phyloP scores from a whole-genome alignment of 2,329 filamentous ascomycete species.

The Botryotinia calthae region DNA sequence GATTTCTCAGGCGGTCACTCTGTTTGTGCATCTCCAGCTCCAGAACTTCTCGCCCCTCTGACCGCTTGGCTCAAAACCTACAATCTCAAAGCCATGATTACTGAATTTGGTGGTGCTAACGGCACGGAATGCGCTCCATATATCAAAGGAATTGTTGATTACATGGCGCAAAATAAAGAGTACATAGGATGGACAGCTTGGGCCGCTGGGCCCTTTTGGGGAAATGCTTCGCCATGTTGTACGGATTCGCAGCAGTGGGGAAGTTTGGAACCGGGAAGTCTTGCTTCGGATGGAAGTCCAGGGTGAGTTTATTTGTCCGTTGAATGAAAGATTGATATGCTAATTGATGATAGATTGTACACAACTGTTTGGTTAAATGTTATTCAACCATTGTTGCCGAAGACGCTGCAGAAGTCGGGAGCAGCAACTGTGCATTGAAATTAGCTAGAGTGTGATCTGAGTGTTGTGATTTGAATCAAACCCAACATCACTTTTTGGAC shows the following conservation, averaged over 20 bases:
- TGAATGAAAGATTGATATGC: neutral
- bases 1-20: conserved; percentile 48
- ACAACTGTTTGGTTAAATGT: conserved; percentile 6
- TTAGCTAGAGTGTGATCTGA: neutral
- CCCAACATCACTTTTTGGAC: neutral
- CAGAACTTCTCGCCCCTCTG: conserved; percentile 42
- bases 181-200: conserved; percentile 53
- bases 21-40: conserved; percentile 43
- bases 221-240: conserved; percentile 44
- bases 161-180: conserved; percentile 47
- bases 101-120: conserved; percentile 49
- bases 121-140: conserved; percentile 44
- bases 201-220: conserved; percentile 52
- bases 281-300: conserved; percentile 44
- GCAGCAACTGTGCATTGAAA: neutral
- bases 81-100: conserved; percentile 49
- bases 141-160: conserved; percentile 45
- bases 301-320: conserved; percentile 28
- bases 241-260: conserved; percentile 44
- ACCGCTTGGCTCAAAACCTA: conserved; percentile 48
- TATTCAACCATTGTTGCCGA: neutral
- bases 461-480: neutral
- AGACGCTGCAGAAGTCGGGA: neutral
- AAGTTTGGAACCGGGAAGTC: conserved; percentile 48
- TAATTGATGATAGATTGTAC: conserved; percentile 1